Base-by-base conservation (phyloP, 148 eudicot species). In the Gaultheria prostrata region DNA sequence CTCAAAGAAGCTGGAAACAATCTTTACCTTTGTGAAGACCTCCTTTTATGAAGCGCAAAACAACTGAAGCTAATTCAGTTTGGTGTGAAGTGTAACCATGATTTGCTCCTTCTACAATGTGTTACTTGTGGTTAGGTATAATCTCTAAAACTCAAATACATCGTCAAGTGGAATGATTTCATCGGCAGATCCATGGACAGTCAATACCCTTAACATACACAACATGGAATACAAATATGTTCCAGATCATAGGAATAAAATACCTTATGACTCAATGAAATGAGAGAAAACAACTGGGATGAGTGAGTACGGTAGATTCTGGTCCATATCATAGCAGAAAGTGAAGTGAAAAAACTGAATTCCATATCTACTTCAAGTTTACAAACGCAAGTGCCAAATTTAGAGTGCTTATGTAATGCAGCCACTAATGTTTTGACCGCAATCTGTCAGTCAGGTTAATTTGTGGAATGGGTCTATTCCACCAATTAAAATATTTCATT, bases 101-200 rank as follows among this genome's bases (percentile, higher is more conserved):
- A 87, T 95, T 84, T 24, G 98, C 93, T 72, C 91, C 93, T 91
- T 95, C 90, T 15, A 94, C 85, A 33, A 93, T 86, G 39, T 88
- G 90, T 26, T 94, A 82, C 79, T 83, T 86, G 88, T 94, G 94
- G 85, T 93, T 95, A 28, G 93, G 91, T 83, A 95, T 90, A 73
- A 91, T 89, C 94, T 92, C 32, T 89, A 85, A 80, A 95, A 91
- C 84, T 94, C 98, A 30, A 86, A 72, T 12, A 95, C 98, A 85
- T 95, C 98, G 77, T 92, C 90, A 1, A 93, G 89, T 0, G 98
- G 92, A 83, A 92, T 90, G 46, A 89, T 45, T 84, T 94, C 88
- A 81, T 94, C 98, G 17, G 84, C 90, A 39, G 95, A 89, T 83
- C 98, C 98, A 80, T 95, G 98, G 15, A 95, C 91, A 20, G 92